Conservation (phyloP, 805 yeast genomes). For the Candida nitratophila region DNA sequence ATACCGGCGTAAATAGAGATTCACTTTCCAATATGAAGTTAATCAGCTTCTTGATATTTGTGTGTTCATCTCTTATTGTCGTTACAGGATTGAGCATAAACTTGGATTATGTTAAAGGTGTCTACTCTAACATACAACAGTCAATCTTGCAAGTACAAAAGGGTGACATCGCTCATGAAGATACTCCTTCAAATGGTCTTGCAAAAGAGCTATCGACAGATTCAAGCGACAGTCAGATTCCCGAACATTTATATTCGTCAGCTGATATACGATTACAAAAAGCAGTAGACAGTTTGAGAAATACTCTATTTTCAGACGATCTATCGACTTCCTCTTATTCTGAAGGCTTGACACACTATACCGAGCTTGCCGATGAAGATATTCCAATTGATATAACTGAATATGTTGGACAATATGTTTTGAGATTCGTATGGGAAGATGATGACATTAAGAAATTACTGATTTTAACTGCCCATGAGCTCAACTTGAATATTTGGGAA, state of each 20-base stretch:
- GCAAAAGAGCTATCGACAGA: too few species aligned
- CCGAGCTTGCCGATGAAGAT: conserved; percentile 18
- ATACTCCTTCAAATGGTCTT: too few species aligned
- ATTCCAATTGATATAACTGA: conserved; percentile 34
- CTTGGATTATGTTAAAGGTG: not conserved
- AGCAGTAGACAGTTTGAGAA: not conserved
- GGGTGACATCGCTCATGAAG: too few species aligned
- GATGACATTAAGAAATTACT: conserved; percentile 13
- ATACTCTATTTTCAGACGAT: not conserved
- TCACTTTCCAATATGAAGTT: too few species aligned
- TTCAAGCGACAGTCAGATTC: too few species aligned
- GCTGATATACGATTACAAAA: not conserved
- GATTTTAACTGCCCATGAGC: conserved; percentile 14
- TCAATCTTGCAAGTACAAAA: not conserved
- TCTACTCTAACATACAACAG: not conserved
- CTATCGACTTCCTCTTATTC: not conserved
- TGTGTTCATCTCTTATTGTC: too few species aligned
- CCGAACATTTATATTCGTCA: too few species aligned
- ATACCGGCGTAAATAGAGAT: too few species aligned
- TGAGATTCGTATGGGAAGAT: conserved; percentile 32
- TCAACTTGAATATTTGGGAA: conserved; percentile 43
- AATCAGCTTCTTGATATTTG: too few species aligned
- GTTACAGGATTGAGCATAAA: not conserved
- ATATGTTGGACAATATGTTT: conserved; percentile 36
- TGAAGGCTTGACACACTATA: conserved; percentile 21